Evolutionary conservation across 2,329 filamentous ascomycete species (phyloP).

Genomic region (Ceratocystis albifundus): DNA sequence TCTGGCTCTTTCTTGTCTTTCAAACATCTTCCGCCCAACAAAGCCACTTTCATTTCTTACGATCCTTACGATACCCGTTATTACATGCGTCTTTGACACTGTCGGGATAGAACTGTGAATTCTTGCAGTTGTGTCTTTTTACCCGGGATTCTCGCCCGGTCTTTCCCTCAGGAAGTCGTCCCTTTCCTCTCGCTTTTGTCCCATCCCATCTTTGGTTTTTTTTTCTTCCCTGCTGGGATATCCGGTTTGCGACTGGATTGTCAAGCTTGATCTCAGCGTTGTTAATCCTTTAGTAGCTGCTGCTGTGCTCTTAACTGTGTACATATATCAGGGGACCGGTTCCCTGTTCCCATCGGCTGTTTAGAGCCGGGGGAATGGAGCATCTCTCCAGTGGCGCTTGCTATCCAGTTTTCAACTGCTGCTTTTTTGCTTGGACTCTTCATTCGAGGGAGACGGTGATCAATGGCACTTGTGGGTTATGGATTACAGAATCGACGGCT

Average conservation of each 20-base stretch:
- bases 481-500: not conserved
- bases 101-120: slow-evolving; percentile 8
- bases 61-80: slow-evolving; percentile 24
- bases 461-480: not conserved
- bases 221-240: not conserved
- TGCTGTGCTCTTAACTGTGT: not conserved
- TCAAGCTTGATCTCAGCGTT: not conserved
- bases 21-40: not conserved
- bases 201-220: not conserved
- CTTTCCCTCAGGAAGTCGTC: not conserved
- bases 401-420: not conserved
- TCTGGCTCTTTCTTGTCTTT: slow-evolving; percentile 8
- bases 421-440: not conserved
- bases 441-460: not conserved
- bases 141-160: not conserved
- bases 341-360: not conserved
- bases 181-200: slow-evolving; percentile 9
- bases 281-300: not conserved
- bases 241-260: not conserved
- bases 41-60: slow-evolving; percentile 21
- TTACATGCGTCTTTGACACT: slow-evolving; percentile 16
- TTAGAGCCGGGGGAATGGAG: not conserved
- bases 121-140: slow-evolving; percentile 8
- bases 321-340: not conserved
- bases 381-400: not conserved